Percentiles rank a stretch among this genome's conserved stretches.
Conservation (phyloP, 2,329 filamentous ascomycete genomes). For the Leptographium lundbergii region DNA sequence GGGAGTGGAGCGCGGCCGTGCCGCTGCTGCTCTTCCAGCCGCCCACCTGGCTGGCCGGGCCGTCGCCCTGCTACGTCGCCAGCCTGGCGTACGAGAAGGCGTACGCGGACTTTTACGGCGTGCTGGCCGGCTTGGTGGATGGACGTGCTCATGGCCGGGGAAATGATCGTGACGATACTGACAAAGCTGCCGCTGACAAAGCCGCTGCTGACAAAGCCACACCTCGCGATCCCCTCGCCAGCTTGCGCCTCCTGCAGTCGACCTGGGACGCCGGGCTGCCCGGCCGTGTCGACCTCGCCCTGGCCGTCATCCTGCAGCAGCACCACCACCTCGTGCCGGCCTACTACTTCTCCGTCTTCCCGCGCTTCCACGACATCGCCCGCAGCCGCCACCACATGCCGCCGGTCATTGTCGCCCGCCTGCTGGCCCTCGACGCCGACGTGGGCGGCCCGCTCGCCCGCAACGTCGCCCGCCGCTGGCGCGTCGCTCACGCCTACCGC, state of each 20-base stretch:
- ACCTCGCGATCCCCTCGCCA: no score
- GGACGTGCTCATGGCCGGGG: no score
- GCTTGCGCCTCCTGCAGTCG: not conserved
- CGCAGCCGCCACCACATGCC: not conserved
- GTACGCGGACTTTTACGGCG: not conserved
- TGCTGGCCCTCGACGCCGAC: not conserved
- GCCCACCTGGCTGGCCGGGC: conserved; percentile 11
- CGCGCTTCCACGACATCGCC: not conserved
- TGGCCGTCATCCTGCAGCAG: conserved; percentile 1
- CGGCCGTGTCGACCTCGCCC: not conserved
- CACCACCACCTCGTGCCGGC: conserved; percentile 2
- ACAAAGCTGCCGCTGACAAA: not conserved
- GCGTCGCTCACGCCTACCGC: not conserved
- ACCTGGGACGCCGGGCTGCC: not conserved
- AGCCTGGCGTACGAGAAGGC: not conserved
- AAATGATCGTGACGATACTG: no score
- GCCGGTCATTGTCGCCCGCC: not conserved
- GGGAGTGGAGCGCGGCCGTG: conserved; percentile 14
- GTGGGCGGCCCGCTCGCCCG: not conserved
- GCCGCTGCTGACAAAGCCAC: no score
- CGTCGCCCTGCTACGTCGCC: conserved; percentile 1
- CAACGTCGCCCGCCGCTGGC: not conserved
- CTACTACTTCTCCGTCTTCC: conserved; percentile 3
- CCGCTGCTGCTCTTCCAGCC: conserved; percentile 8
- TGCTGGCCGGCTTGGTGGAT: not conserved